Base-by-base conservation (phyloP, 495 filamentous ascomycete genomes). In the Hypoxylon fragiforme region DNA sequence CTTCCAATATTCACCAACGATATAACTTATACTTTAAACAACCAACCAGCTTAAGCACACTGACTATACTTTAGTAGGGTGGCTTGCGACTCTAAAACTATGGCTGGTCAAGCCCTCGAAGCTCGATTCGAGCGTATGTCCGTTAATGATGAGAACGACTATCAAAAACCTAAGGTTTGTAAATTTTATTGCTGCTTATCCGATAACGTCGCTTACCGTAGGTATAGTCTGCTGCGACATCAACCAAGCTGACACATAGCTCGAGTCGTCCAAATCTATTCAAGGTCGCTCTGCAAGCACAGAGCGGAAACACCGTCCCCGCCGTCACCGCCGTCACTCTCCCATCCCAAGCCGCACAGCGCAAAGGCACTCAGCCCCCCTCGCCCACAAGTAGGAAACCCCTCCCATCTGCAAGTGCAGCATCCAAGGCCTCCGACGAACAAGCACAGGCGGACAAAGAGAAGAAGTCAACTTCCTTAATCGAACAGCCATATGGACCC, bases 271-370 rank as follows among this genome's bases (percentile, higher is more conserved):
- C 84, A 15, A 87, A 89, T 60, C 78, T 92, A 36, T 81, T 89
- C 60, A 95, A 94, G 67, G 79, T 92, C 32, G 90, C 90, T 20
- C 74, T 94, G 20, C 89, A 92, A 70, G 85, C 91, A 40, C 80
- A 83, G 69, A 64, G 70, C 56, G 56, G 60, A 35, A 81, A 76
- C 44, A 68, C 78, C 42, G 79, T 81, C 13, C 76, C 83, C 3
- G 77, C 84, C 31, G 84, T 81, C 13, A 76, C 83, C 3, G 77
- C 84, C 31, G 84, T 87, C 50, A 85, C 81, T 3, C 76, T 86
- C 32, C 81, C 84, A 21, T 87, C 85, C 11, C 85, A 88, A 73
- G 78, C 78, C 14, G 80, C 81, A 11, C 84, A 86, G 68, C 46
- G 74, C 68, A 54, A 75, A 72, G 36, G 62, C 15, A 43, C 44